A percentile compares a stretch with the other conserved stretches of the same genome.
Evolutionary conservation across 306 rosid species (phyloP).

Genomic region (Alnus rubra): DNA sequence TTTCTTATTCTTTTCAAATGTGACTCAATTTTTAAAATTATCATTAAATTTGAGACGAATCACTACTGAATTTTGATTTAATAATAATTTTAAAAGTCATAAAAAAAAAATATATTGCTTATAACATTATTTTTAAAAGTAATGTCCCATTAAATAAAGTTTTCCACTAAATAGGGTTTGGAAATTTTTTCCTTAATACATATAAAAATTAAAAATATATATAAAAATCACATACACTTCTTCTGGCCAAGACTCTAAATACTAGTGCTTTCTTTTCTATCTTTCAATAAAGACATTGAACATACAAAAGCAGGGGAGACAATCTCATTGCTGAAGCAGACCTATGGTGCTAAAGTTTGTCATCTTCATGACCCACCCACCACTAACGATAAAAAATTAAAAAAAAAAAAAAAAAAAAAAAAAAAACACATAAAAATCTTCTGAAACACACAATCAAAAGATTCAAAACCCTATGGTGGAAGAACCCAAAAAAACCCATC

Average conservation of each 20-base stretch:
- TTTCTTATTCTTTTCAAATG: no score
- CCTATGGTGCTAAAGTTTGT: constrained; percentile 47
- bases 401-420: neutral
- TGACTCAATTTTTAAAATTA: no score
- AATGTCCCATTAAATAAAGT: neutral
- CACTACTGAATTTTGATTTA: no score
- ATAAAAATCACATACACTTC: no score
- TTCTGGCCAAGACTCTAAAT: neutral
- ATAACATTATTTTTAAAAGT: neutral
- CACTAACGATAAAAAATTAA: constrained; percentile 10
- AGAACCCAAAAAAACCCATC: constrained; percentile 64
- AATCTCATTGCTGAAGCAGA: constrained; percentile 38
- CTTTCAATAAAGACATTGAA: constrained; percentile 7
- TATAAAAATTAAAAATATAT: no score
- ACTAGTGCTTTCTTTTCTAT: constrained; percentile 16
- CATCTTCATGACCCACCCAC: constrained; percentile 63
- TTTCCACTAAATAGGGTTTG: neutral
- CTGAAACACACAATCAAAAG: constrained; percentile 17
- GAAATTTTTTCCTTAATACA: no score
- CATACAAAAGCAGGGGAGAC: constrained; percentile 31
- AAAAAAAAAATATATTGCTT: no score
- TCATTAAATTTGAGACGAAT: no score
- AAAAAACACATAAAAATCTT: constrained; percentile 14
- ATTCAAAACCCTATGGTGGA: constrained; percentile 47
- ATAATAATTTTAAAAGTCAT: no score